Conservation (phyloP, 2,329 filamentous ascomycete genomes). For the Sporothrix mexicana region DNA sequence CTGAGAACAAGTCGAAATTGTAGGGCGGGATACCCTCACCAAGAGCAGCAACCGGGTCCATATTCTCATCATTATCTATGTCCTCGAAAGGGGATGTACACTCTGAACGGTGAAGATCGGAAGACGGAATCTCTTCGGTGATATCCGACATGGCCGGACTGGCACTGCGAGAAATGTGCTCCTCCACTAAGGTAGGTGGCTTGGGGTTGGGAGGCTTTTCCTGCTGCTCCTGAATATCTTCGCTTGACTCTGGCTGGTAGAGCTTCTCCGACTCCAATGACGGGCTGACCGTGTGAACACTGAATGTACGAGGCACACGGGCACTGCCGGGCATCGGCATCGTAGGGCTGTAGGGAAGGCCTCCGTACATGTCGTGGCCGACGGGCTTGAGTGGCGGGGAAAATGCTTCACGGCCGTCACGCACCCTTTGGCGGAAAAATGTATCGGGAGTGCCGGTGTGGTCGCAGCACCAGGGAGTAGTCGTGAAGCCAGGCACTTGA, state of each 20-base stretch:
- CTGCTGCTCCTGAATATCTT: too few relatives aligned
- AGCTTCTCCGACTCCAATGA: constrained; percentile 11
- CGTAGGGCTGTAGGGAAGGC: not conserved
- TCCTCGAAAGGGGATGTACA: too few relatives aligned
- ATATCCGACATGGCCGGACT: not conserved
- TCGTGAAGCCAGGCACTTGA: not conserved
- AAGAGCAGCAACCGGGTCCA: not conserved
- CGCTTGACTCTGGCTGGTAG: not conserved
- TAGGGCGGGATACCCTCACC: constrained; percentile 31
- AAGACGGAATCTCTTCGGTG: not conserved
- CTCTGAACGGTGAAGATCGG: not conserved
- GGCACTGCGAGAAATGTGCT: not conserved
- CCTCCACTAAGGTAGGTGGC: not conserved
- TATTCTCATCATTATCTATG: not conserved
- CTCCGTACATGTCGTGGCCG: not conserved
- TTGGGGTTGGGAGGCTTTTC: not conserved
- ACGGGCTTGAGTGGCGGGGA: not conserved
- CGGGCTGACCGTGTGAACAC: constrained; percentile 35
- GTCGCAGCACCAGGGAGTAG: not conserved
- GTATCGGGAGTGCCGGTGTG: not conserved
- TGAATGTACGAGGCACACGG: constrained; percentile 32
- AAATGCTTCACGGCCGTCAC: not conserved
- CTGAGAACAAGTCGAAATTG: constrained; percentile 34
- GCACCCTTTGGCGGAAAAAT: not conserved
- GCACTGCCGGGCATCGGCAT: not conserved